A percentile compares a stretch with the other conserved stretches of the same genome.
phyloP scores from a whole-genome alignment of 2,329 filamentous ascomycete species.

The Diaporthe amygdali region DNA sequence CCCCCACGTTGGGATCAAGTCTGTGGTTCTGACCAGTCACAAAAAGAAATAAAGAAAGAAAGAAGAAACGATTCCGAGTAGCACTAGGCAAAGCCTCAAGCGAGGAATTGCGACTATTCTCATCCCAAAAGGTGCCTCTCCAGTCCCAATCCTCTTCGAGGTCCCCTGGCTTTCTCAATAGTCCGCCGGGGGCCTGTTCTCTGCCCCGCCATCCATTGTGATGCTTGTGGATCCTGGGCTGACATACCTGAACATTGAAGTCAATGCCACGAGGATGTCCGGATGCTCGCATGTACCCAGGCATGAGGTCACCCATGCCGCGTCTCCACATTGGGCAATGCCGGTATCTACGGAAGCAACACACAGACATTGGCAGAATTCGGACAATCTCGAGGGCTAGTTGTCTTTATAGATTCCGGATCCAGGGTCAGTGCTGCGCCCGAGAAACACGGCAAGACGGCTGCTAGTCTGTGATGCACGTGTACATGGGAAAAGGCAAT shows the following conservation, averaged over 20 bases:
- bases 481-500: not conserved
- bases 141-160: not conserved
- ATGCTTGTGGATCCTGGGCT: not conserved
- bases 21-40: not conserved
- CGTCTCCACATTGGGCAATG: not conserved
- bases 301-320: not conserved
- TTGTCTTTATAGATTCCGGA: not conserved
- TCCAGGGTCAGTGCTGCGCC: not conserved
- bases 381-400: not conserved
- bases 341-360: not conserved
- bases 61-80: not conserved
- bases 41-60: not conserved
- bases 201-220: slow-evolving; percentile 4
- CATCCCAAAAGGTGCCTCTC: not conserved
- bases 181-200: not conserved
- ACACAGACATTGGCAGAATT: not conserved
- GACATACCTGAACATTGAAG: not conserved
- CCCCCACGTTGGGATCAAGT: not conserved
- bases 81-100: not conserved
- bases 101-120: not conserved
- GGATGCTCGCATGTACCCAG: not conserved
- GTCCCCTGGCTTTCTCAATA: not conserved
- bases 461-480: not conserved
- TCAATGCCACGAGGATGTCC: slow-evolving; percentile 3
- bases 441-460: not conserved